Percentiles rank a stretch among this genome's conserved stretches.
These are phyloP conservation scores for Ceratocystis colombiana DNA, from an alignment of 2,329 filamentous ascomycete genomes.

Conservation along the genomic window DNA sequence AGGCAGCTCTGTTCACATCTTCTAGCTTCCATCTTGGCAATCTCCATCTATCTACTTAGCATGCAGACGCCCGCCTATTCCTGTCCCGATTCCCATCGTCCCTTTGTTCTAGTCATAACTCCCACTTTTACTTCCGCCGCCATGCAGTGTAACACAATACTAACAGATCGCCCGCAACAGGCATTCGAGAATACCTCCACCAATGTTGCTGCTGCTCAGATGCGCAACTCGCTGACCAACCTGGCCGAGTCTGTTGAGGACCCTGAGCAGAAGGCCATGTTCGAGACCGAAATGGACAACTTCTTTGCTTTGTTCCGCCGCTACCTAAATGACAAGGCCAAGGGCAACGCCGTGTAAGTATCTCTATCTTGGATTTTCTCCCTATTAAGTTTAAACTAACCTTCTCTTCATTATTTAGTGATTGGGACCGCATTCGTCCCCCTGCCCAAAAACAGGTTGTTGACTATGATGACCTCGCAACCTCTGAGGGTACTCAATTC, in stretches of 20 bases:
- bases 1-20: not conserved
- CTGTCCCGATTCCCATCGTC: not conserved
- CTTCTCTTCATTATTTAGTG: constrained; percentile 40
- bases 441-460: constrained; percentile 90
- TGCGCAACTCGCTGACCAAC: constrained; percentile 94
- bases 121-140: not conserved
- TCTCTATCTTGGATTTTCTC: constrained; percentile 11
- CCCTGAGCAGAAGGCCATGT: constrained; percentile 76
- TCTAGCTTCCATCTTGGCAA: not conserved
- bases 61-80: not conserved
- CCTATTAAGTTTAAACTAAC: not conserved
- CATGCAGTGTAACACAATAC: not conserved
- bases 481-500: constrained; percentile 84
- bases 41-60: not conserved
- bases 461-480: constrained; percentile 82
- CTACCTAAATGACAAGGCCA: constrained; percentile 97
- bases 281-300: constrained; percentile 99
- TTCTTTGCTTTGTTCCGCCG: constrained; percentile 98
- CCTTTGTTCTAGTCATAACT: not conserved
- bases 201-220: constrained; percentile 93
- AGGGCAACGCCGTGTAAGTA: constrained; percentile 75
- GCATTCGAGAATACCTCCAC: constrained; percentile 99
- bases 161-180: constrained; percentile 38
- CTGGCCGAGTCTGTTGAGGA: constrained; percentile 85
- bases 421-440: constrained; percentile 94